A percentile compares a stretch with the other conserved stretches of the same genome.
phyloP scores from a whole-genome alignment of 805 yeast species.

The Phaffomyces antillensis region DNA sequence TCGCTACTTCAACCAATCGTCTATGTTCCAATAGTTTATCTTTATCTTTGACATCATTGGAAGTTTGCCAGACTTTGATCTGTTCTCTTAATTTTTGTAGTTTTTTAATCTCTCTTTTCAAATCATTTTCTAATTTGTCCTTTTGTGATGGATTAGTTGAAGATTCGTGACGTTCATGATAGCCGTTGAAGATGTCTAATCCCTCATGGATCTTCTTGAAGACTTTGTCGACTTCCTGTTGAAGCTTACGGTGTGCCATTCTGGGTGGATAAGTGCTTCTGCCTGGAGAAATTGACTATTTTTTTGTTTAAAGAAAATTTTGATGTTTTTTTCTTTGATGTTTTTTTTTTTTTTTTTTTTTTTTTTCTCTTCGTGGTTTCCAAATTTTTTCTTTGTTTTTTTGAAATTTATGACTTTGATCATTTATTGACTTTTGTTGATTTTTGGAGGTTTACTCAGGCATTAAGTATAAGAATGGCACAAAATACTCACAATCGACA shows the following conservation, averaged over 20 bases:
- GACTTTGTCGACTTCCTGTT: constrained; percentile 79
- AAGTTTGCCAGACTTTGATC: constrained; percentile 89
- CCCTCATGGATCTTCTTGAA: constrained; percentile 89
- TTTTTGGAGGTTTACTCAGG: too few species aligned
- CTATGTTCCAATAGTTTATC: constrained; percentile 72
- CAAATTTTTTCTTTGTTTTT: too few species aligned
- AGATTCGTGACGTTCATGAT: constrained; percentile 76
- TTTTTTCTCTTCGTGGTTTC: too few species aligned
- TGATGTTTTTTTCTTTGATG: neutral
- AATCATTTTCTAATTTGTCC: constrained; percentile 85
- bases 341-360: too few species aligned
- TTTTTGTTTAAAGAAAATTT: neutral
- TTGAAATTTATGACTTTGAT: too few species aligned
- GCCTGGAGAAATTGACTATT: too few species aligned
- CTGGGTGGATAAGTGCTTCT: neutral
- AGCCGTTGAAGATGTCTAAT: constrained; percentile 70
- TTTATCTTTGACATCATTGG: constrained; percentile 85
- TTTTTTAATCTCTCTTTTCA: constrained; percentile 91
- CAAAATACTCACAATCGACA: too few species aligned
- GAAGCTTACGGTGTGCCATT: constrained; percentile 24
- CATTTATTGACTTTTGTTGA: too few species aligned
- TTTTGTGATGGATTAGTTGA: constrained; percentile 80
- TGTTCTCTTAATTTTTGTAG: constrained; percentile 90
- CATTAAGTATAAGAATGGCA: too few species aligned
- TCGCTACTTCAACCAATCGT: constrained; percentile 61